phyloP scores from a whole-genome alignment of 345 rosid genomes.

The Hibiscus tridactylites region DNA sequence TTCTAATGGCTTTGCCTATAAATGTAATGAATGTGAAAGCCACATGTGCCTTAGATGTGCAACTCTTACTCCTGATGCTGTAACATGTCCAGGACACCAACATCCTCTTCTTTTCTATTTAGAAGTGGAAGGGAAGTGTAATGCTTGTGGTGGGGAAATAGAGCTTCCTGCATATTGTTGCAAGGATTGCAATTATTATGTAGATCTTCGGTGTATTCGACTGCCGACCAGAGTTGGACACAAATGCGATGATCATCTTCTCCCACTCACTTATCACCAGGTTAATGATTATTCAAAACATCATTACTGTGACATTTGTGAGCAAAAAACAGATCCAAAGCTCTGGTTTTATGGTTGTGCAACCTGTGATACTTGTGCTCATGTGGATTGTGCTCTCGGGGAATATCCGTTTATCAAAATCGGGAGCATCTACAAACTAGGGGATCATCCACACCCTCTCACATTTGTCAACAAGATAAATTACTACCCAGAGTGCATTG shows the following conservation, averaged over 20 bases:
- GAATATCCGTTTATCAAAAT: background rate
- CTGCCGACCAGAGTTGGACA: background rate
- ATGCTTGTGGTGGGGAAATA: background rate
- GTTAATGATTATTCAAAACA: background rate
- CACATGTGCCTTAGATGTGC: background rate
- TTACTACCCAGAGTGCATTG: background rate
- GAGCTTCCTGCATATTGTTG: background rate
- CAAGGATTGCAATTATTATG: background rate
- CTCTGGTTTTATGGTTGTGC: background rate
- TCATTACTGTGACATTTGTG: background rate
- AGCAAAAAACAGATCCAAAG: background rate
- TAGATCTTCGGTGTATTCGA: fast-evolving
- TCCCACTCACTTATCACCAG: background rate
- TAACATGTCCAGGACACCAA: background rate
- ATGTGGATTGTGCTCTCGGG: background rate
- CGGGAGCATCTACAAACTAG: background rate
- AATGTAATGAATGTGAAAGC: too few relatives aligned
- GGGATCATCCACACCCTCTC: background rate
- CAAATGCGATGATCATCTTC: background rate
- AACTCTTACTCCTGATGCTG: background rate
- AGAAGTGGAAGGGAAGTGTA: background rate
- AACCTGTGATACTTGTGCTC: background rate
- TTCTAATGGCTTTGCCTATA: too few relatives aligned
- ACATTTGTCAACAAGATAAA: background rate
- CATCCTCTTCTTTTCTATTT: background rate